Evolutionary conservation across 345 rosid species (phyloP).

Genomic region (Eucalyptus tenuipes): DNA sequence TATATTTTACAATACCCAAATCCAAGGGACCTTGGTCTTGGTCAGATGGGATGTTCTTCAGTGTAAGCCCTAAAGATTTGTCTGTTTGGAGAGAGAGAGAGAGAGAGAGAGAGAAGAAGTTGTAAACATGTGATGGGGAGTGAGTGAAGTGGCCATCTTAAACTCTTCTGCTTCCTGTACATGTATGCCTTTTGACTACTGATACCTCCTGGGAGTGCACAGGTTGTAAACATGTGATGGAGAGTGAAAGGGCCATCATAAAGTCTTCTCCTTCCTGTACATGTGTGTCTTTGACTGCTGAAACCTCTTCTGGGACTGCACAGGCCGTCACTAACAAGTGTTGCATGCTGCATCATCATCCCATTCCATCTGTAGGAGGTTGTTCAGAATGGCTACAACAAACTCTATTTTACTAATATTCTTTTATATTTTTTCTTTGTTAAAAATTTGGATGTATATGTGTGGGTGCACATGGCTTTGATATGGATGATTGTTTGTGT

Average conservation of each 20-base stretch:
- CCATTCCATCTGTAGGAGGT: not conserved
- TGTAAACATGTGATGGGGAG: not conserved
- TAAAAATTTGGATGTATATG: not conserved
- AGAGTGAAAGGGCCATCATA: not conserved
- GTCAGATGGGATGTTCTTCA: not conserved
- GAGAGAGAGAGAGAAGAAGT: no score
- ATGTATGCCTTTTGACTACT: not conserved
- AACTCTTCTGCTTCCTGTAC: not conserved
- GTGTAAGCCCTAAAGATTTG: not conserved
- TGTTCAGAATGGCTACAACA: not conserved
- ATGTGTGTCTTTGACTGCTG: not conserved
- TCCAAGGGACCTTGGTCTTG: not conserved
- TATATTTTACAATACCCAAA: not conserved
- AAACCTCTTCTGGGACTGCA: not conserved
- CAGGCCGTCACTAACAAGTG: not conserved
- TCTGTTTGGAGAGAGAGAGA: not conserved
- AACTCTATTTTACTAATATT: not conserved
- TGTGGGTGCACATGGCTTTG: not conserved
- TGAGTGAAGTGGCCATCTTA: not conserved
- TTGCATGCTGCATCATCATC: not conserved
- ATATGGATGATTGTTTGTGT: no score
- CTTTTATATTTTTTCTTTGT: not conserved
- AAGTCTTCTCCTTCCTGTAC: not conserved
- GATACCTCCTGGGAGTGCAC: not conserved
- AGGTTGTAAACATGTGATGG: not conserved